Evolutionary conservation across 1,284 basidiomycete genomes (phyloP).

Genomic region (Cryptococcus floricola): DNA sequence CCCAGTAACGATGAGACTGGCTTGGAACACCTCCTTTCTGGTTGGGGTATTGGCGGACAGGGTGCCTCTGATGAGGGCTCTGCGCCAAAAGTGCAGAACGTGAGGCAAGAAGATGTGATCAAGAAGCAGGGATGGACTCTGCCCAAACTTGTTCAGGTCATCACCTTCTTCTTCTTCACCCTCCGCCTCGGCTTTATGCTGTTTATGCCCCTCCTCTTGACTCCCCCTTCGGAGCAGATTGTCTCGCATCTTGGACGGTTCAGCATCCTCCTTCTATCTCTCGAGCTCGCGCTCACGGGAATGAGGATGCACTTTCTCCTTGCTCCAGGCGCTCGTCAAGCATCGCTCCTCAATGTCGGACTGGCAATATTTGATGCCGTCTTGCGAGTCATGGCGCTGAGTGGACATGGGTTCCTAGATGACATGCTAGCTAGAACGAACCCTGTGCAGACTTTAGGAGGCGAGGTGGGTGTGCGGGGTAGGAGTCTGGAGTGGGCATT

Average conservation of each 20-base stretch:
- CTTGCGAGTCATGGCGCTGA: not conserved
- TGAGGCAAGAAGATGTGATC: not conserved
- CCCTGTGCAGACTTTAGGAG: no score
- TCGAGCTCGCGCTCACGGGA: not conserved
- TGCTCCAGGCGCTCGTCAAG: not conserved
- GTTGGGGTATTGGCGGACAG: conserved; percentile 31
- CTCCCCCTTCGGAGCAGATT: no score
- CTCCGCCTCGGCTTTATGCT: not conserved
- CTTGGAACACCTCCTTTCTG: conserved; percentile 35
- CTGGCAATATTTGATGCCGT: not conserved
- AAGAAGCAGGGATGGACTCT: not conserved
- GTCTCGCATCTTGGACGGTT: no score
- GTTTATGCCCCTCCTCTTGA: no score
- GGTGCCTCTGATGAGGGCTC: not conserved
- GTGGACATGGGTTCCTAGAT: not conserved
- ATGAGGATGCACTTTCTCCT: not conserved
- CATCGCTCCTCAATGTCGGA: not conserved
- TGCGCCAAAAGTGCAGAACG: not conserved
- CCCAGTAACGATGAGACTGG: conserved; percentile 37
- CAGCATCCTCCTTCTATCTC: not conserved
- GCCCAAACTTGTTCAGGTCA: not conserved
- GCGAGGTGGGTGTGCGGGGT: not conserved
- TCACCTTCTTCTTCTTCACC: no score
- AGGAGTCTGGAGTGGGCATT: conserved; percentile 1
- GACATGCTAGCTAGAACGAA: not conserved